Evolutionary conservation across 768 basidiomycete genomes (phyloP).

Genomic region (Auriscalpium vulgare): DNA sequence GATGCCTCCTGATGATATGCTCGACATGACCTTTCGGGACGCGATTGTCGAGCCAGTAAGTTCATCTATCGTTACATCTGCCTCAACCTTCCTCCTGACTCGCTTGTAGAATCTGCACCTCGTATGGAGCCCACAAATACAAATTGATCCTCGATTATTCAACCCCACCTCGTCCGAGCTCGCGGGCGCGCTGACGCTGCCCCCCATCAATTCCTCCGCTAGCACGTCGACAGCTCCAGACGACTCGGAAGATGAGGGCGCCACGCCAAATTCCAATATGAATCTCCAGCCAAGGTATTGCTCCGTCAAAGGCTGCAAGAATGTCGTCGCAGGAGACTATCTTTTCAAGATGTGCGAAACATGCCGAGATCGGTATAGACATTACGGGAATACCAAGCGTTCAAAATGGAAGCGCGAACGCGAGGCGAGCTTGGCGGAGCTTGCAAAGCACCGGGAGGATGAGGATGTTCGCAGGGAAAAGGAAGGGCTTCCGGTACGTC

Average conservation of each 20-base stretch:
- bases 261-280: background rate
- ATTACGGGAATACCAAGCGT: constrained; percentile 47
- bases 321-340: constrained; percentile 31
- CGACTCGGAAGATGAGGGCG: constrained; percentile 9
- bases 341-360: constrained; percentile 21
- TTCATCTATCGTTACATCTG: background rate
- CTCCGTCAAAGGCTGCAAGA: constrained; percentile 50
- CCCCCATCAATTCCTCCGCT: constrained; percentile 13
- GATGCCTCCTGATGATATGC: constrained; percentile 19
- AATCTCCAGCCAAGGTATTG: constrained; percentile 30
- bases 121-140: constrained; percentile 18
- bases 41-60: background rate
- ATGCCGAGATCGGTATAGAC: constrained; percentile 42
- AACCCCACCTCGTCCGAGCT: constrained; percentile 35
- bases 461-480: constrained; percentile 31
- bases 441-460: constrained; percentile 27
- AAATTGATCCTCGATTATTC: constrained; percentile 26
- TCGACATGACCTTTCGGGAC: constrained; percentile 2
- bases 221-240: constrained; percentile 4
- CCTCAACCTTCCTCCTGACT: background rate
- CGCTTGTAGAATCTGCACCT: constrained; percentile 6
- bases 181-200: constrained; percentile 39
- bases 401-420: constrained; percentile 45
- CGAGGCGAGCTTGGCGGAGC: constrained; percentile 32
- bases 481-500: constrained; percentile 31